Evolutionary conservation across 2,329 filamentous ascomycete genomes (phyloP).

Genomic region (Apiospora phragmitis): DNA sequence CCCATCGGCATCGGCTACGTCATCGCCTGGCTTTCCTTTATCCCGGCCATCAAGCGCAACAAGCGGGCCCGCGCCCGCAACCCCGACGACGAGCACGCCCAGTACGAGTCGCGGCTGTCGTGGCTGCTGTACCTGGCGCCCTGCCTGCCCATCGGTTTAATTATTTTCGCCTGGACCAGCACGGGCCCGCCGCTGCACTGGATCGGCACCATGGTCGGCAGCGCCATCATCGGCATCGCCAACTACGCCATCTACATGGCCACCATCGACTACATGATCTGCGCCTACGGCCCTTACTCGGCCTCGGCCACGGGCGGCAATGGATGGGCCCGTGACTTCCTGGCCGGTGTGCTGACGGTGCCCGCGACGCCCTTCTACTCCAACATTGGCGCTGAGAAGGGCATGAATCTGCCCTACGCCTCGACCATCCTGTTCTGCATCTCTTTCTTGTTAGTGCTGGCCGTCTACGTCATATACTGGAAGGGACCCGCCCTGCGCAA

Average conservation of each 20-base stretch:
- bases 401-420: constrained; percentile 54
- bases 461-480: constrained; percentile 59
- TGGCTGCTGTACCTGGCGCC: constrained; percentile 60
- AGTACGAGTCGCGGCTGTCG: constrained; percentile 60
- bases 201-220: constrained; percentile 64
- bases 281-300: constrained; percentile 64
- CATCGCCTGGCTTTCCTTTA: constrained; percentile 57
- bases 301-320: constrained; percentile 69
- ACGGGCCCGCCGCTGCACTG: constrained; percentile 54
- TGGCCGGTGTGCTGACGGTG: constrained; percentile 65
- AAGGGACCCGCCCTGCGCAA: constrained; percentile 54
- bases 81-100: constrained; percentile 54
- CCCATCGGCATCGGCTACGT: constrained; percentile 55
- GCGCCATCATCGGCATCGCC: constrained; percentile 61
- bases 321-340: constrained; percentile 64
- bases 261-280: constrained; percentile 63
- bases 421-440: constrained; percentile 55
- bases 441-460: constrained; percentile 50
- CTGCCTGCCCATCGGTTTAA: constrained; percentile 61
- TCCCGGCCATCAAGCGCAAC: constrained; percentile 50
- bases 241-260: constrained; percentile 60
- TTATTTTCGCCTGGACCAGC: constrained; percentile 65
- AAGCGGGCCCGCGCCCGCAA: constrained; percentile 45
- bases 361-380: constrained; percentile 59
- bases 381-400: constrained; percentile 43